Base-by-base conservation (phyloP, 768 basidiomycete species). In the Agaricus blazei region DNA sequence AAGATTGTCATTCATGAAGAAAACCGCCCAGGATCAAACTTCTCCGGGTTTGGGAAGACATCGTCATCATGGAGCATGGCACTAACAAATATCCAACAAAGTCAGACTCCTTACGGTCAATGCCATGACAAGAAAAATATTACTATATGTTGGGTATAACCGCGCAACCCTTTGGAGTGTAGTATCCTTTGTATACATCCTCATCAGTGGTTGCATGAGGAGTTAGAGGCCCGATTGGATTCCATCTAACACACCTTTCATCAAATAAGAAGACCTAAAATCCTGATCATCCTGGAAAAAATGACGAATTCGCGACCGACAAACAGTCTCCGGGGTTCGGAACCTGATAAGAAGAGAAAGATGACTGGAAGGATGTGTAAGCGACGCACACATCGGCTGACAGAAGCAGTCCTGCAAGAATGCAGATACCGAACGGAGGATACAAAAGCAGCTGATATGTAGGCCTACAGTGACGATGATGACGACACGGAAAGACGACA, bases 81-180 rank as follows among this genome's bases (percentile, higher is more conserved):
- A 81, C 83, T 82, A 53, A 45, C 19, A 3, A 2, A 3, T 34
- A 27, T 23, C 6, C 44, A 9, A 26, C 9, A 5, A 8, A 3
- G 5, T 24, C 11, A 24, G 44, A 23, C 11, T 9, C 34, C 34
- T 34, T 7, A 4, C 40, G 5, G 19, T 15, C n/a, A 15, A 15
- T 4, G 6, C 12, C 14, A 19, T 3, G 19, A 41, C 3, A 15
- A 34, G 34, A 34, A 11, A 34, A 3, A 11, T 37, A 19, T 19
- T 29, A 77, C 80, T 78, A 81, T 31, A 77, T 64, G 54, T 82
- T 82, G 4, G 69, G 64, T 34, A 80, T 59, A 47, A 81, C 72
- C 29, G 78, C 63, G 1, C 76, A 61, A 9, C 70, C 60, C 28
- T 64, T 67, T 1, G 72, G 74, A n/a, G 76, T 70, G 53, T 63